These are phyloP conservation scores for Trichosanthes truncata DNA, from an alignment of 306 rosid species.

Conservation along the genomic window DNA sequence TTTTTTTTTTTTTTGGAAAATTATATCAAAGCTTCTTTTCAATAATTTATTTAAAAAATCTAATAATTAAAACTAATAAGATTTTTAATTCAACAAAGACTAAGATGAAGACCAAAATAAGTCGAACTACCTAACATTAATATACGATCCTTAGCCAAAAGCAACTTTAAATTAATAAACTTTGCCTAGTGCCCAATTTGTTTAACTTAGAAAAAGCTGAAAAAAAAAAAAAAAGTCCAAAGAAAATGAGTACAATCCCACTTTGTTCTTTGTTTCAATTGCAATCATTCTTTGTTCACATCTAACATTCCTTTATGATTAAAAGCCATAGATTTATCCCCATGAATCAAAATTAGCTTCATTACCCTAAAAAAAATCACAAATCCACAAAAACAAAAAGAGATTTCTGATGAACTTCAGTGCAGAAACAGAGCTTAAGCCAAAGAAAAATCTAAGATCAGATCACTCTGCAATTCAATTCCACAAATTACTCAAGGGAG, in stretches of 20 bases:
- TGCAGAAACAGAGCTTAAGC: neutral
- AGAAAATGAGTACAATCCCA: neutral
- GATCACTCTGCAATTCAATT: neutral
- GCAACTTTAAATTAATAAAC: neutral
- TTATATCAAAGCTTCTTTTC: too few species aligned
- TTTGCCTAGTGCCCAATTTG: neutral
- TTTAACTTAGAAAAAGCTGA: neutral
- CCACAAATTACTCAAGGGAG: neutral
- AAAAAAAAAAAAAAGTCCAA: neutral
- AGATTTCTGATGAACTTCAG: neutral
- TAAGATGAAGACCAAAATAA: neutral
- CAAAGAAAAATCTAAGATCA: neutral
- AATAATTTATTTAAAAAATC: too few species aligned
- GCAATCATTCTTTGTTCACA: neutral
- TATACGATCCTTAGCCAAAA: neutral
- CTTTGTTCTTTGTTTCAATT: constrained; percentile 11
- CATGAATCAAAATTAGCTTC: neutral
- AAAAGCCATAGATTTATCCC: neutral
- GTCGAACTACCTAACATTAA: neutral
- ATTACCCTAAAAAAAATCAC: neutral
- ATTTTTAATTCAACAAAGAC: neutral
- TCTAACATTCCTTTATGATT: neutral
- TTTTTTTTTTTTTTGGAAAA: too few species aligned
- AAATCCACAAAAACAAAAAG: neutral
- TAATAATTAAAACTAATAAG: neutral